Conservation (phyloP, 2,329 filamentous ascomycete species). For the Xylaria sp. region DNA sequence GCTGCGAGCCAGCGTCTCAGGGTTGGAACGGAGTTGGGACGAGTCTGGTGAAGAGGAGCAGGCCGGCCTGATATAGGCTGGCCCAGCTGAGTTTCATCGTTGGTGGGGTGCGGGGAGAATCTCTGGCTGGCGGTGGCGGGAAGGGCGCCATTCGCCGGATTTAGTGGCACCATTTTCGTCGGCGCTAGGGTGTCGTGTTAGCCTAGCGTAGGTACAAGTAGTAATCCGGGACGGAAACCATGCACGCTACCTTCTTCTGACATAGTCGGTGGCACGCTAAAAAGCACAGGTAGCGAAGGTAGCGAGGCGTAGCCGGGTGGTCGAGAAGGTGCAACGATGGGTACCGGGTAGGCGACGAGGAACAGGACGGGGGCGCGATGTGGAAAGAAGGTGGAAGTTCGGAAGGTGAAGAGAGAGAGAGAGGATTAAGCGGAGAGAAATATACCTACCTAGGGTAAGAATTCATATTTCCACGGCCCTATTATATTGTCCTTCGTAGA, state of each 20-base stretch:
- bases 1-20: conserved; percentile 23
- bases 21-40: conserved; percentile 13
- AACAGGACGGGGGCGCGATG: no score
- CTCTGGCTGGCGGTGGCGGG: conserved; percentile 27
- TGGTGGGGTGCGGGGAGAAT: conserved; percentile 31
- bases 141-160: conserved; percentile 19
- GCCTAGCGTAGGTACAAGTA: neutral
- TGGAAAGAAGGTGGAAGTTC: no score
- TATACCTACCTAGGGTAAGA: no score
- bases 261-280: neutral
- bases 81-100: conserved; percentile 19
- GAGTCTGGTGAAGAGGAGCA: conserved; percentile 13
- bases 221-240: conserved; percentile 12
- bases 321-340: no score
- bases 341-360: no score
- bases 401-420: no score
- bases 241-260: neutral
- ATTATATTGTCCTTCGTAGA: no score
- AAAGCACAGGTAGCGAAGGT: no score
- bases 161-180: conserved; percentile 19
- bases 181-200: neutral
- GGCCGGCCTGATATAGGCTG: conserved; percentile 25
- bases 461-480: no score
- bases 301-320: no score
- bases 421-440: no score